Evolutionary conservation across 805 yeast species (phyloP).

Genomic region (Kodamaea kakaduensis): DNA sequence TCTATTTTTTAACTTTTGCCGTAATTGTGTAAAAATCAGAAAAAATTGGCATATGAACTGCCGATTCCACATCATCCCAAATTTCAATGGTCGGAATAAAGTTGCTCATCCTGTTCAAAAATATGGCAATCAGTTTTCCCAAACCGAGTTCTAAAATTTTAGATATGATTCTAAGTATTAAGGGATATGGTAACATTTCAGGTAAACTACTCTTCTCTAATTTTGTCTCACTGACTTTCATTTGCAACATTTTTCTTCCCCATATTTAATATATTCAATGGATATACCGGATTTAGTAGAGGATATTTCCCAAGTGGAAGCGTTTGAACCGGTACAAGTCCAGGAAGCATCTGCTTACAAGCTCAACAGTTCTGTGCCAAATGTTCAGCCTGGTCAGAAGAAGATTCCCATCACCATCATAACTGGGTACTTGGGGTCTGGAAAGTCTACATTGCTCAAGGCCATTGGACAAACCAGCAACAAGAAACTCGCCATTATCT

Average conservation of each 20-base stretch:
- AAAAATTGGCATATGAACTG: too few species aligned
- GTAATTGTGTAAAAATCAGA: too few species aligned
- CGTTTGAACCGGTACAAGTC: slow-evolving; percentile 1
- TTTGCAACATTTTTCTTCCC: too few species aligned
- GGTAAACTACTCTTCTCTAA: too few species aligned
- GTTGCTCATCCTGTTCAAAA: too few species aligned
- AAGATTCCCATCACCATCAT: slow-evolving; percentile 89
- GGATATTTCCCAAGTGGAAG: slow-evolving; percentile 1
- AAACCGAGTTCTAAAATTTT: too few species aligned
- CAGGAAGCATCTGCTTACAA: slow-evolving; percentile 4
- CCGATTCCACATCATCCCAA: too few species aligned
- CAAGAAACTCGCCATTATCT: slow-evolving; percentile 77
- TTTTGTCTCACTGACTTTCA: too few species aligned
- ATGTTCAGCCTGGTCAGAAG: slow-evolving; percentile 9
- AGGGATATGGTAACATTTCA: slow-evolving; percentile 4
- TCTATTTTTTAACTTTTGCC: too few species aligned
- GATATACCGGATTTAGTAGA: slow-evolving; percentile 8
- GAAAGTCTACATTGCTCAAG: slow-evolving; percentile 83
- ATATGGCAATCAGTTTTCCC: too few species aligned
- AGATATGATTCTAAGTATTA: background rate
- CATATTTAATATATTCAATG: background rate
- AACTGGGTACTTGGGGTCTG: slow-evolving; percentile 94
- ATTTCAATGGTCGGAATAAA: too few species aligned
- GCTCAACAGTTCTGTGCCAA: slow-evolving; percentile 6
- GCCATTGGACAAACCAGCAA: slow-evolving; percentile 64